phyloP scores from a whole-genome alignment of 345 rosid species.

The Odontarrhena argentea region DNA sequence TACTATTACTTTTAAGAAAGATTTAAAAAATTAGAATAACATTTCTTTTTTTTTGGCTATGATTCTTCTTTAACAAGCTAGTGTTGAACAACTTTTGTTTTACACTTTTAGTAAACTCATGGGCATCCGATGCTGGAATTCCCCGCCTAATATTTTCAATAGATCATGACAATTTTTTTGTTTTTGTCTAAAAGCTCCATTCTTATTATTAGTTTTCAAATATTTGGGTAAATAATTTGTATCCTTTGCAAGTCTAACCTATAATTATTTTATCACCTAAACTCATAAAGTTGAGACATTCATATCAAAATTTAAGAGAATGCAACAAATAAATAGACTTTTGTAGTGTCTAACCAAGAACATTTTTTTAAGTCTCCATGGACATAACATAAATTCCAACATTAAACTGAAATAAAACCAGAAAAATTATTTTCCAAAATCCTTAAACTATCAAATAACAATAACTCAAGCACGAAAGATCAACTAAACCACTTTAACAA shows the following conservation, averaged over 20 bases:
- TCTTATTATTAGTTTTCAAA: no score
- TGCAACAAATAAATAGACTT: background rate
- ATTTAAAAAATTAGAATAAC: background rate
- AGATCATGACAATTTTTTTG: background rate
- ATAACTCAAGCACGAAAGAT: slow-evolving; percentile 8
- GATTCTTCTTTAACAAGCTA: slow-evolving; percentile 11
- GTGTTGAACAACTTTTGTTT: slow-evolving; percentile 31
- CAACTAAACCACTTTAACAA: background rate
- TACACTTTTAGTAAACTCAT: slow-evolving; percentile 25
- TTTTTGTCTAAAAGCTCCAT: background rate
- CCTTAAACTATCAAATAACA: background rate
- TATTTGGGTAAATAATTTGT: background rate
- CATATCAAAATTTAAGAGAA: background rate
- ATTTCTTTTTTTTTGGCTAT: background rate
- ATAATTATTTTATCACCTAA: background rate
- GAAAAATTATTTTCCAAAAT: background rate
- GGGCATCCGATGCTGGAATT: slow-evolving; percentile 30
- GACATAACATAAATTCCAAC: background rate
- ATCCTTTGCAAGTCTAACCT: background rate
- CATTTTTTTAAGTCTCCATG: background rate
- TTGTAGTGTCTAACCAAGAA: background rate
- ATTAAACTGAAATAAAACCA: background rate
- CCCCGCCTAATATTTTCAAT: slow-evolving; percentile 34
- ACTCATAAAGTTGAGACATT: background rate
- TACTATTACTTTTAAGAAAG: background rate